A percentile compares a stretch with the other conserved stretches of the same genome.
Conservation (phyloP, 768 basidiomycete species). For the Pisolithus sp. region DNA sequence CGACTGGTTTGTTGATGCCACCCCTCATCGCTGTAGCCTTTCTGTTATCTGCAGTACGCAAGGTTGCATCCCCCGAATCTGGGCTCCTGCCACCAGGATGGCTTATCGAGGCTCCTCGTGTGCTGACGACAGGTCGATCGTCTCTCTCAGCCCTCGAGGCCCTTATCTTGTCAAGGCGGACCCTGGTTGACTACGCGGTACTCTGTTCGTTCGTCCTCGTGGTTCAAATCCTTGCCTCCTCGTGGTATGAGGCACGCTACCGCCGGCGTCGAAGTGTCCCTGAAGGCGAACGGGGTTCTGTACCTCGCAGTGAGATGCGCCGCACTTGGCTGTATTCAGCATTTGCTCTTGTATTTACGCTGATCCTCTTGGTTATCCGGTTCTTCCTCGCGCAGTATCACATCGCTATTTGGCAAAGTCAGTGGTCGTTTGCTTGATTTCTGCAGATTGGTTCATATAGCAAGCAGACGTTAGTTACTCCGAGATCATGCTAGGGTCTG, state of each 20-base stretch:
- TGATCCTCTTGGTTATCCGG: conserved; percentile 44
- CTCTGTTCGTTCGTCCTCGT: conserved; percentile 77
- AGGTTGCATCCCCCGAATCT: conserved; percentile 22
- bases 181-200: conserved; percentile 72
- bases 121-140: conserved; percentile 39
- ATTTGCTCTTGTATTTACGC: conserved; percentile 53
- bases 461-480: conserved; percentile 66
- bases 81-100: conserved; percentile 52
- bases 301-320: conserved; percentile 64
- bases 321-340: conserved; percentile 58
- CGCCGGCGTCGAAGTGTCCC: conserved; percentile 35
- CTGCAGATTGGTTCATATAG: neutral
- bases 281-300: conserved; percentile 69
- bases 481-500: conserved; percentile 63
- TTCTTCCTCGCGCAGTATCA: conserved; percentile 35
- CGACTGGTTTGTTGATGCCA: conserved; percentile 78
- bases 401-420: conserved; percentile 67
- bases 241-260: conserved; percentile 60
- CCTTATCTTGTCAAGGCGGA: conserved; percentile 63
- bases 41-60: conserved; percentile 46
- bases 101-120: conserved; percentile 70
- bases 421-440: conserved; percentile 20
- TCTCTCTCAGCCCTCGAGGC: conserved; percentile 44
- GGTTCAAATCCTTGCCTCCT: conserved; percentile 72
- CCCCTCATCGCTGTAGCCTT: conserved; percentile 73